Evolutionary conservation across 2,329 filamentous ascomycete genomes (phyloP).

Genomic region (Cryphonectria parasitica): DNA sequence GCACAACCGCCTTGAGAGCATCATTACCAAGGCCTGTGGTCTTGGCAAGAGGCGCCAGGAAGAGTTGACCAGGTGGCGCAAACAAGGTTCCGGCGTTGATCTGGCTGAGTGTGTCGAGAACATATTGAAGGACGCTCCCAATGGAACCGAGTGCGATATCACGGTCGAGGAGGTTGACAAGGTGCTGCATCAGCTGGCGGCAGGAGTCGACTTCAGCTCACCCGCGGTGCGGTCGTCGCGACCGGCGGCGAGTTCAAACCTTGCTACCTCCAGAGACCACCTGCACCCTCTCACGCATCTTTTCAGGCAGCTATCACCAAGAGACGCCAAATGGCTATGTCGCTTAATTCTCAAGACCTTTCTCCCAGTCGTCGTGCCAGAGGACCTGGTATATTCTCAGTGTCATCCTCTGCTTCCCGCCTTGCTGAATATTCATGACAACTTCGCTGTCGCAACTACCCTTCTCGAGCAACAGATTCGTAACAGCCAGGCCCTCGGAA

Average conservation of each 20-base stretch:
- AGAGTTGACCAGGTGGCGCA: slow-evolving; percentile 66
- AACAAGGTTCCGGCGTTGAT: slow-evolving; percentile 62
- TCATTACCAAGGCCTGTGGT: slow-evolving; percentile 69
- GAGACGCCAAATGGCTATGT: slow-evolving; percentile 86
- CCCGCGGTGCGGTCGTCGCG: slow-evolving; percentile 55
- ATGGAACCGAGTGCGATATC: slow-evolving; percentile 42
- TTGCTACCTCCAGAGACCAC: slow-evolving; percentile 39
- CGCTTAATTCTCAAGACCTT: slow-evolving; percentile 79
- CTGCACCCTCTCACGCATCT: slow-evolving; percentile 54
- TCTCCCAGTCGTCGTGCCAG: slow-evolving; percentile 67
- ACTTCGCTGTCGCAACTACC: slow-evolving; percentile 63
- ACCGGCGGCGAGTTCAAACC: slow-evolving; percentile 24
- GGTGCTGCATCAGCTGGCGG: slow-evolving; percentile 68
- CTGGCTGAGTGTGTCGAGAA: slow-evolving; percentile 72
- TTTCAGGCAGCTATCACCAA: slow-evolving; percentile 63
- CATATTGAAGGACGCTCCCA: slow-evolving; percentile 64
- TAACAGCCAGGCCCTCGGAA: slow-evolving; percentile 35
- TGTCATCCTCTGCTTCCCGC: slow-evolving; percentile 73
- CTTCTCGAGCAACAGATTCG: slow-evolving; percentile 50
- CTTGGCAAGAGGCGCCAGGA: slow-evolving; percentile 64
- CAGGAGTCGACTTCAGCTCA: slow-evolving; percentile 72
- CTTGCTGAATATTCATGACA: slow-evolving; percentile 70
- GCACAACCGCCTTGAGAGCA: slow-evolving; percentile 61
- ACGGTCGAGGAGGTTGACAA: slow-evolving; percentile 75
- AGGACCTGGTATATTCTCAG: slow-evolving; percentile 55